These are phyloP conservation scores for Trypanosoma congolense DNA, from an alignment of 208 protist genomes.

Conservation along the genomic window DNA sequence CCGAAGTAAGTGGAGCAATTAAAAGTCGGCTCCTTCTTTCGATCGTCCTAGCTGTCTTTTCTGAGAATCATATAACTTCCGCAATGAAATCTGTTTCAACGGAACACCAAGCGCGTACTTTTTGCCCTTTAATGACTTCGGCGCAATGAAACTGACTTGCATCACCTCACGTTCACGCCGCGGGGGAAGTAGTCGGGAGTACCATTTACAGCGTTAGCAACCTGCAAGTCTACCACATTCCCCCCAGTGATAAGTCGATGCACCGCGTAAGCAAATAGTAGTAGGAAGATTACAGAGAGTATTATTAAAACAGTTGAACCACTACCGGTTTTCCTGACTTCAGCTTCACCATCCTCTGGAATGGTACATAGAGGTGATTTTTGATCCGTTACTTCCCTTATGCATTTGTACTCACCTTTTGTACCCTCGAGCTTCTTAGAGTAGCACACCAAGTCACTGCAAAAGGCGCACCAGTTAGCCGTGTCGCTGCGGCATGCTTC, in stretches of 20 bases:
- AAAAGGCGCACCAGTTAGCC: constrained; percentile 29
- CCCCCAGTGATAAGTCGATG: too few species aligned
- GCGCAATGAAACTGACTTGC: not conserved
- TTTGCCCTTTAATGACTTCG: not conserved
- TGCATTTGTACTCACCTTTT: constrained; percentile 29
- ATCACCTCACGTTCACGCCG: constrained; percentile 1
- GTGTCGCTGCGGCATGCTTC: constrained; percentile 19
- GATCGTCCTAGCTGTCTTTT: not conserved
- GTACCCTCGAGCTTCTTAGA: constrained; percentile 23
- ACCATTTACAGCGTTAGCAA: not conserved
- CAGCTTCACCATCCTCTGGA: too few species aligned
- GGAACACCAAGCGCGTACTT: constrained; percentile 5
- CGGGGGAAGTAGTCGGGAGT: not conserved
- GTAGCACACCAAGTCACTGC: constrained; percentile 41
- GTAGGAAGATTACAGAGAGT: too few species aligned
- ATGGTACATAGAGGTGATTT: constrained; percentile 2
- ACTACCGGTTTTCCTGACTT: too few species aligned
- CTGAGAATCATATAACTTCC: constrained; percentile 8
- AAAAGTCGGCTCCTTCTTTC: not conserved
- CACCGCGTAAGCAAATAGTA: too few species aligned
- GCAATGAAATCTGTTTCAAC: constrained; percentile 4
- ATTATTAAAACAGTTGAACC: too few species aligned
- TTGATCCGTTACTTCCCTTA: constrained; percentile 13
- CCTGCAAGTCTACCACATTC: not conserved
- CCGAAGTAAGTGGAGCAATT: not conserved